A percentile compares a stretch with the other conserved stretches of the same genome.
Evolutionary conservation across 768 basidiomycete species (phyloP).

Genomic region (Boletus rubroflammeus): DNA sequence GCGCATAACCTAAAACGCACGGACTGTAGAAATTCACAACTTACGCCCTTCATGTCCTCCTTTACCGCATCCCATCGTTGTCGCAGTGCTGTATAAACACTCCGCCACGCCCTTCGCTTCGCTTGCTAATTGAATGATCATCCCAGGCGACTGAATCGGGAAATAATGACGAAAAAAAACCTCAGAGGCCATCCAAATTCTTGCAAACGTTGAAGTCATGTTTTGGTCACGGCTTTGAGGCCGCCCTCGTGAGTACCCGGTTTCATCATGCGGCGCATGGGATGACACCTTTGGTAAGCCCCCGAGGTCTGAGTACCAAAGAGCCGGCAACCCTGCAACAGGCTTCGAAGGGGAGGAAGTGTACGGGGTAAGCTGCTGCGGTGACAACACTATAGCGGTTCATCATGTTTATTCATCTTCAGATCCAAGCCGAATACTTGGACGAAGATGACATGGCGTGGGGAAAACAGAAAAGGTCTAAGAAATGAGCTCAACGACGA

Average conservation of each 20-base stretch:
- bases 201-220: constrained; percentile 20
- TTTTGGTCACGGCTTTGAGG: constrained; percentile 15
- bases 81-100: constrained; percentile 1
- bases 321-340: constrained; percentile 8
- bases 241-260: constrained; percentile 11
- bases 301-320: constrained; percentile 15
- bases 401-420: neutral
- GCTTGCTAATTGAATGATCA: neutral
- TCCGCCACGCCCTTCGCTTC: neutral
- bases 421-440: constrained; percentile 24
- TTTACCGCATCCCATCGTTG: neutral
- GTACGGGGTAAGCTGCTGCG: constrained; percentile 15
- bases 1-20: neutral
- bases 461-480: constrained; percentile 14
- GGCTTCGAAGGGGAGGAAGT: constrained; percentile 19
- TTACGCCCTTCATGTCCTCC: constrained; percentile 8
- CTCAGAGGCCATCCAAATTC: constrained; percentile 3
- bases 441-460: constrained; percentile 30
- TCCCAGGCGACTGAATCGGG: constrained; percentile 4
- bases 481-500: constrained; percentile 3
- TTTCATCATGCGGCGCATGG: neutral
- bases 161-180: constrained; percentile 7
- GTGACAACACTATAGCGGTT: neutral
- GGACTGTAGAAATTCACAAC: neutral
- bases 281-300: constrained; percentile 5